Conservation (phyloP, 495 filamentous ascomycete genomes). For the Aspergillus cavernicola region DNA sequence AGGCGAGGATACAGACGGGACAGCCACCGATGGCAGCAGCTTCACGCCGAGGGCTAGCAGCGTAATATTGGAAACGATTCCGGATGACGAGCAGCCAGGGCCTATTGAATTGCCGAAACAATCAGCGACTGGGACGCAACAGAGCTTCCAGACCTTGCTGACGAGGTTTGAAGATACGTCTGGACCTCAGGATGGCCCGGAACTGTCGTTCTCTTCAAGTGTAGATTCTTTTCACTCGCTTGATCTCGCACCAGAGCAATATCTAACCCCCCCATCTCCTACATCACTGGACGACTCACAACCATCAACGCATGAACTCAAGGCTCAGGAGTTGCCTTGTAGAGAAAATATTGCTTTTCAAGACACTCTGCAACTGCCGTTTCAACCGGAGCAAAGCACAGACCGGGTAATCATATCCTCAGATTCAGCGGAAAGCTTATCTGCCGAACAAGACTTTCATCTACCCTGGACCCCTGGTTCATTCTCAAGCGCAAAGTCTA, state of each 20-base stretch:
- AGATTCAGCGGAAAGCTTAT: background rate
- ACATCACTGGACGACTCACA: constrained; percentile 31
- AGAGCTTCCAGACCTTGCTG: constrained; percentile 42
- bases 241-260: constrained; percentile 21
- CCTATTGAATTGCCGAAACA: constrained; percentile 17
- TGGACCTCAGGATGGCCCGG: constrained; percentile 28
- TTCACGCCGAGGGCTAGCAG: constrained; percentile 29
- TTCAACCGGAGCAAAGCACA: constrained; percentile 3
- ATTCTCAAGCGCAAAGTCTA: background rate
- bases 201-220: constrained; percentile 50
- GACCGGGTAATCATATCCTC: background rate
- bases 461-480: constrained; percentile 1
- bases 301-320: background rate
- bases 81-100: constrained; percentile 21
- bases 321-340: background rate
- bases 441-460: constrained; percentile 1
- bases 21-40: constrained; percentile 36
- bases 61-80: constrained; percentile 24
- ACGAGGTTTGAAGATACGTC: constrained; percentile 41
- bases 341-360: background rate
- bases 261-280: constrained; percentile 22
- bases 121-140: constrained; percentile 38
- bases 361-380: background rate
- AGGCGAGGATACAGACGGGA: constrained; percentile 38
- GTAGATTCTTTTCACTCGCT: constrained; percentile 61